Base-by-base conservation (phyloP, 257 asterid genomes). In the Solanum tarapatanum region DNA sequence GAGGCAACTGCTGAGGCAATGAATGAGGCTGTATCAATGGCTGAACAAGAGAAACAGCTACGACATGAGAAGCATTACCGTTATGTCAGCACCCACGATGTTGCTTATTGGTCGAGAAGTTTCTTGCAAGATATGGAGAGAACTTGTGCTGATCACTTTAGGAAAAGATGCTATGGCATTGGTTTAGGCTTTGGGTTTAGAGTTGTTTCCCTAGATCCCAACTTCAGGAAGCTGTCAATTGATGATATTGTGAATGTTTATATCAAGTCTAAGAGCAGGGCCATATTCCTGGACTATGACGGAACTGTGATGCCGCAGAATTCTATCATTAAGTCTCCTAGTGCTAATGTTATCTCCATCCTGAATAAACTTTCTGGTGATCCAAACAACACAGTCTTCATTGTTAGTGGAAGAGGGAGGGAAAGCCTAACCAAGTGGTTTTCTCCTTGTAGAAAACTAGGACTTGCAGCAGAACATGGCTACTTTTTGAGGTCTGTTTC, bases 391-490 rank as follows among this genome's bases (percentile, higher is more conserved):
- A 77, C 89, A 62, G 96, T 93, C 79, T 95, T 92, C 77, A 94
- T 95, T 90, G 98, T 95, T 51, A 95, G 98, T 85, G 98, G 98
- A 84, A 92, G 98, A 85, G 98, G 98, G 76, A 92, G 91, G 92
- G 93, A 90, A 39, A 94, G 95, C 92, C 91, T 95, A 88, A 91
- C 91, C 91, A 82, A 73, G 62, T 95, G 98, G 98, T 93, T 95
- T 91, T 87, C 88, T 89, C 95, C 98, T 43, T 95, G 98, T 93
- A 90, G 82, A 89, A 91, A 92, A 79, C 91, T 95, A 62, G 98
- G 98, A 36, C 94, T 95, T 88, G 98, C 98, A 69, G 98, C 98
- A 7, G 98, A 95, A 89, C 98, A 95, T 91, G 98, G 98, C 86
- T 95, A 92, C 91, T 95, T 92, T 85, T 79, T 94, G 88, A 94